Evolutionary conservation across 805 yeast genomes (phyloP), one percentile per base, ranked within the genome.

Genomic region (Saccharomycopsis sp.): DNA sequence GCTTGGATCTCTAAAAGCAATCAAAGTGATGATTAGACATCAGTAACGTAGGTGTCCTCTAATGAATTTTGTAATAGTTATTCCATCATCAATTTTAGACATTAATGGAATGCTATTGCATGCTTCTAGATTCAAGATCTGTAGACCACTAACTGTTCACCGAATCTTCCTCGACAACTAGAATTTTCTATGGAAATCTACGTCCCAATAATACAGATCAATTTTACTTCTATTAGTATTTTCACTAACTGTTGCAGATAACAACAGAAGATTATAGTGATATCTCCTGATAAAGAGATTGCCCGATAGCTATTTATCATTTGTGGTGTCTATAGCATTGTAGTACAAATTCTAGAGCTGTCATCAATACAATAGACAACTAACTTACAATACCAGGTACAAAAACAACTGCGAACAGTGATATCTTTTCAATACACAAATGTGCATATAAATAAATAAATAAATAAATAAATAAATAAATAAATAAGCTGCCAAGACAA

Each of bases 1-100:
- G 52, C 92, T 85, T 63, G 89, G 90, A 70, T 93, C 97, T 0
- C 97, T 97, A 75, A 87, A 93, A 0, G 97, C 98, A 0, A 97
- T 92, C 57, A 93, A 78, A 0, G 97, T 98, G 44, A 93, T 94
- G 59, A 94, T 91, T 0, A 97, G 97, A 3, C 81, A 79, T 0
- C 69, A 68, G 66, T 80, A 88, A 3, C 78, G 73, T 60, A 87
- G 70, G 51, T 86, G 84, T 17, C 75, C 72, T 52, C 97, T 76
- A 42, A 93, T 86, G 66, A 80, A 76, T 61, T 76, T 82, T 0
- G 98, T 91, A 0, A 97, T 96, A 24, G 83, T 75, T 35, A 92
- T 73, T 2, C 99, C 99, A 69, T n/a, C n/a, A n/a, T 93, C 97
- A 64, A 91, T 78, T 66, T 82, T 85, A 2, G 98, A 97, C 98